A percentile compares a stretch with the other conserved stretches of the same genome.
These are phyloP conservation scores for Scheffersomyces stambukii DNA, from an alignment of 1,139 yeast species.

Conservation along the genomic window DNA sequence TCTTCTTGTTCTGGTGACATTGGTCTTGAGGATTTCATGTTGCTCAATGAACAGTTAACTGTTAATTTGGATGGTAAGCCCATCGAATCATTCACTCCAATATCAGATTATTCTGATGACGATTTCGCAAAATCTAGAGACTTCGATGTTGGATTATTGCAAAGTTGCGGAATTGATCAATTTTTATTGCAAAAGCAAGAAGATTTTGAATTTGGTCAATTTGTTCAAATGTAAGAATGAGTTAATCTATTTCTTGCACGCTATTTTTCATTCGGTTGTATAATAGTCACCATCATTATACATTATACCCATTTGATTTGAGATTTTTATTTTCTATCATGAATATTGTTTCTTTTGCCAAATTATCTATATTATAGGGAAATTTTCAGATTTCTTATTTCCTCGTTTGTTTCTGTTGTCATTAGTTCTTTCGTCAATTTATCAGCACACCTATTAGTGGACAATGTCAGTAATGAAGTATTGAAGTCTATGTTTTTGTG, in stretches of 20 bases:
- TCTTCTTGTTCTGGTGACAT: constrained; percentile 8
- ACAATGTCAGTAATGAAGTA: too few relatives aligned
- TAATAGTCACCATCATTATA: neutral
- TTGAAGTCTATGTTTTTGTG: too few relatives aligned
- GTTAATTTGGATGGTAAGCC: constrained; percentile 9
- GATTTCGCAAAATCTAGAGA: constrained; percentile 11
- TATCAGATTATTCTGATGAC: constrained; percentile 20
- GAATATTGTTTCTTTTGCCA: too few relatives aligned
- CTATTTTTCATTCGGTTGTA: neutral
- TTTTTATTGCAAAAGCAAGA: constrained; percentile 23
- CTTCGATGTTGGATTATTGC: constrained; percentile 8
- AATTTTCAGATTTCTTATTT: too few relatives aligned
- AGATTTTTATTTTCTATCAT: too few relatives aligned
- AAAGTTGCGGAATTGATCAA: constrained; percentile 19
- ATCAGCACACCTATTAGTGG: too few relatives aligned
- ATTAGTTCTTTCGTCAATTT: too few relatives aligned
- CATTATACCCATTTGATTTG: too few relatives aligned
- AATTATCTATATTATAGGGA: too few relatives aligned
- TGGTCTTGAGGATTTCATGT: constrained; percentile 31
- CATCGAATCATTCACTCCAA: constrained; percentile 16
- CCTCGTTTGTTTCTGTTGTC: too few relatives aligned
- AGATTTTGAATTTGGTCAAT: constrained; percentile 29
- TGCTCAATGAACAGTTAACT: constrained; percentile 25
- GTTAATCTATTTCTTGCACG: constrained; percentile 1
- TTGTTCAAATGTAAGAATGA: constrained; percentile 20